Conservation (phyloP, 2,329 filamentous ascomycete genomes). For the Fonsecaea nubica region DNA sequence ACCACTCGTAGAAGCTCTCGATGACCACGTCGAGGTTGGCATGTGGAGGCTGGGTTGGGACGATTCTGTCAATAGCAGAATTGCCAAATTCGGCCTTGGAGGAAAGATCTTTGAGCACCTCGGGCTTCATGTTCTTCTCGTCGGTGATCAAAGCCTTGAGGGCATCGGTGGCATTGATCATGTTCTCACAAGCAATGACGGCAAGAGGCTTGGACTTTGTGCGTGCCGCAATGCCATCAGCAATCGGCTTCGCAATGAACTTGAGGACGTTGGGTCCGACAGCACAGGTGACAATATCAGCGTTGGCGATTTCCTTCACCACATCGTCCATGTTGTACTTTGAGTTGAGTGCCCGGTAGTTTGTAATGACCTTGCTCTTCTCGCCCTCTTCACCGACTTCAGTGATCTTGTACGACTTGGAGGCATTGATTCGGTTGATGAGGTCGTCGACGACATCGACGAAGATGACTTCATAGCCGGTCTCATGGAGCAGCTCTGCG, state of each 20-base stretch:
- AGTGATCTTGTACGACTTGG: conserved; percentile 84
- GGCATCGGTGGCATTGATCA: conserved; percentile 90
- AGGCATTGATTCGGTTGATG: conserved; percentile 78
- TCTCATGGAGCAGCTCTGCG: conserved; percentile 90
- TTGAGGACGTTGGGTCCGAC: conserved; percentile 95
- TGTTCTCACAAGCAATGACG: conserved; percentile 98
- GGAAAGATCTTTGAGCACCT: conserved; percentile 63
- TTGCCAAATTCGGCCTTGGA: conserved; percentile 89
- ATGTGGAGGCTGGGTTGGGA: conserved; percentile 82
- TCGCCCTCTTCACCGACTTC: conserved; percentile 88
- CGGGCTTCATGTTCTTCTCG: conserved; percentile 71
- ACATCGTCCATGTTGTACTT: conserved; percentile 82
- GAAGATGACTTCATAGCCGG: conserved; percentile 94
- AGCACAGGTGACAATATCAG: conserved; percentile 93
- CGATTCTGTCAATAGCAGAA: conserved; percentile 97
- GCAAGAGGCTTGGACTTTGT: conserved; percentile 72
- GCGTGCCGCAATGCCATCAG: conserved; percentile 86
- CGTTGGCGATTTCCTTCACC: conserved; percentile 81
- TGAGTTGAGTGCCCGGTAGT: conserved; percentile 97
- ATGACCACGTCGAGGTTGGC: conserved; percentile 89
- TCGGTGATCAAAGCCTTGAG: conserved; percentile 81
- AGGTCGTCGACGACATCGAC: conserved; percentile 88
- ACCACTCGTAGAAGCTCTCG: conserved; percentile 99
- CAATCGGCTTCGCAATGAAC: conserved; percentile 94
- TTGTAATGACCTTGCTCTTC: conserved; percentile 80